phyloP scores from a whole-genome alignment of 2,329 filamentous ascomycete species.

The Monosporascus sp. region DNA sequence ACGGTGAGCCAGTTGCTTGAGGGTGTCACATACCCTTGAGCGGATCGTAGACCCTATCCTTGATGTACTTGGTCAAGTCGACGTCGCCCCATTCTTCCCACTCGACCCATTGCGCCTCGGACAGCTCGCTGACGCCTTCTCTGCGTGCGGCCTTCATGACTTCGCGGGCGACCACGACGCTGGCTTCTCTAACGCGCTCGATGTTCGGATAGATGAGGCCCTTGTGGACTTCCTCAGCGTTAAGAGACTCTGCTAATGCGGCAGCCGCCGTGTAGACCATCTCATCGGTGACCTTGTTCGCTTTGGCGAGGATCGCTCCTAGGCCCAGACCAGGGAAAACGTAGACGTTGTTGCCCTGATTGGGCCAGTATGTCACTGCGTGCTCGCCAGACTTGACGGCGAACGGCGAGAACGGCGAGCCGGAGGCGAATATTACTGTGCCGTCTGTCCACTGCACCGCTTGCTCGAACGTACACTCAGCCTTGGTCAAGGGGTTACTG shows the following conservation, averaged over 20 bases:
- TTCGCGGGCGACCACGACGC: conserved; percentile 77
- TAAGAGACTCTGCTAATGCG: conserved; percentile 72
- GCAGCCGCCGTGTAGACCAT: conserved; percentile 96
- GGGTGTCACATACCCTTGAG: conserved; percentile 14
- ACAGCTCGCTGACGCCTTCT: conserved; percentile 67
- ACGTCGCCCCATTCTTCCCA: conserved; percentile 69
- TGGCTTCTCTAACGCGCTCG: conserved; percentile 86
- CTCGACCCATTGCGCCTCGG: conserved; percentile 64
- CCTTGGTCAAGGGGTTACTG: conserved; percentile 93
- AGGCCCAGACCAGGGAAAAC: conserved; percentile 96
- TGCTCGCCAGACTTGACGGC: conserved; percentile 56
- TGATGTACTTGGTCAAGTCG: conserved; percentile 54
- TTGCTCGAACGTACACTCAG: conserved; percentile 95
- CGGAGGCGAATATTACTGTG: conserved; percentile 87
- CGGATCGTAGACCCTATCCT: conserved; percentile 56
- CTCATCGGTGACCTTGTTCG: conserved; percentile 78
- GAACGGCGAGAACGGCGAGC: conserved; percentile 80
- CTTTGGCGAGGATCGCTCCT: conserved; percentile 86
- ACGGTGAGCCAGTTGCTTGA: conserved; percentile 11
- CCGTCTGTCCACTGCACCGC: conserved; percentile 88
- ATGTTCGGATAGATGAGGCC: conserved; percentile 90
- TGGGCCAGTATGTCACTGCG: conserved; percentile 65
- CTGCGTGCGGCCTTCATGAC: conserved; percentile 89
- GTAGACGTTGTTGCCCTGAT: conserved; percentile 84
- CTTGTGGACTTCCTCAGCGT: conserved; percentile 71